Evolutionary conservation across 208 protist species (phyloP), one percentile per base, ranked within the genome.

Genomic region (Porcisia hertigi): DNA sequence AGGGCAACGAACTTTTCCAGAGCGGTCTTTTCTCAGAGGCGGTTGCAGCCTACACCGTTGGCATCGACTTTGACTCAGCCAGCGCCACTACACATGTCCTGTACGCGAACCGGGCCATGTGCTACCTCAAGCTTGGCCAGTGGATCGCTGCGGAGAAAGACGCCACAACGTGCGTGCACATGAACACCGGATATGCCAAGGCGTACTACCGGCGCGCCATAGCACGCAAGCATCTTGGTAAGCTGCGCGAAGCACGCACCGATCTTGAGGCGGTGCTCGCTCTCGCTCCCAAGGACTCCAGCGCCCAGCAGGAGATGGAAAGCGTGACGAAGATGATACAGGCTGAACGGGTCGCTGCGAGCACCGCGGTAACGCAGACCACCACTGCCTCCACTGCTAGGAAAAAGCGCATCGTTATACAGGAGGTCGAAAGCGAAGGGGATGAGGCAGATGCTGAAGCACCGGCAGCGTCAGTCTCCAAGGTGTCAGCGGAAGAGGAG

Each of bases 211-310:
- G 94, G 52, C 88, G 94, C 34, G 94, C 92, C 34, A 75, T 97
- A 53, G 92, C 94, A 18, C 86, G 94, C 71, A 96, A 95, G 58
- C 84, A 92, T 60, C 83, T 96, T 43, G 80, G 82, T n/a, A 94
- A 96, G 59, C 71, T 96, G 53, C 90, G 86, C 77, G 94, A 93
- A n/a, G 90, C 94, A 1, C 85, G 93, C n/a, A 54, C 83, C 3
- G 94, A 98, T 75, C 73, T 96, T 53, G 93, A 97, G 76, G 83
- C 93, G 3, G 94, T 97, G 39, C 83, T 97, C 41, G 94, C 92
- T 1, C 89, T 97, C 43, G 81, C 69, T 3, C 94, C 90, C 20
- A 84, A 84, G 41, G 92, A 97, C 82, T 69, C 66, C 39, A 91
- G 80, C 66, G 92, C 94, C 23, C 84, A 79, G 70, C 78, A 84